Evolutionary conservation across 768 basidiomycete genomes (phyloP).

Genomic region (Hygrophorus russula): DNA sequence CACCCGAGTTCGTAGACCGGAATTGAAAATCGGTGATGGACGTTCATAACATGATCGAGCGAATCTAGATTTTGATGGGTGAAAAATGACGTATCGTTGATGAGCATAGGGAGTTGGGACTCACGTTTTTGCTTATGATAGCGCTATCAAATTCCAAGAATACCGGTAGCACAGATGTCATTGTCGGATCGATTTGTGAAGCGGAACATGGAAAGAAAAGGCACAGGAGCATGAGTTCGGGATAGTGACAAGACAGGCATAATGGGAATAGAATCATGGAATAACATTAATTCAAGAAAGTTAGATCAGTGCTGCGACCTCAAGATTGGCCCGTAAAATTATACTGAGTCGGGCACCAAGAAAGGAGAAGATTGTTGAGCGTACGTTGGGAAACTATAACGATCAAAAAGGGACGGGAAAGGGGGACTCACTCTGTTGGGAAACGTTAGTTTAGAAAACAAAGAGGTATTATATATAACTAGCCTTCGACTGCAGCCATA

Average conservation of each 20-base stretch:
- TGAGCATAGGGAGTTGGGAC: slow-evolving; percentile 17
- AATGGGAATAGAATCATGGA: too few relatives aligned
- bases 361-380: slow-evolving; percentile 8
- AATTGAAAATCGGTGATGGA: background rate
- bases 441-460: slow-evolving; percentile 4
- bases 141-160: slow-evolving; percentile 28
- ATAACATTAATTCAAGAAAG: slow-evolving; percentile 7
- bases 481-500: slow-evolving; percentile 94
- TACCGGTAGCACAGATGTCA: too few relatives aligned
- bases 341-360: slow-evolving; percentile 37
- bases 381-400: slow-evolving; percentile 14
- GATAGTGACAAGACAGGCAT: too few relatives aligned
- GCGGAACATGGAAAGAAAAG: too few relatives aligned
- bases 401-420: slow-evolving; percentile 7
- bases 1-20: too few relatives aligned
- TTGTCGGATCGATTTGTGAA: too few relatives aligned
- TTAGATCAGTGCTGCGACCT: slow-evolving; percentile 56
- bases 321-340: slow-evolving; percentile 54
- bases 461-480: slow-evolving; percentile 15
- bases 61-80: slow-evolving; percentile 25
- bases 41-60: slow-evolving; percentile 37
- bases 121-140: slow-evolving; percentile 59
- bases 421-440: slow-evolving; percentile 52
- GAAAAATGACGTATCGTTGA: slow-evolving; percentile 2
- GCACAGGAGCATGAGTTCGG: too few relatives aligned